Evolutionary conservation across 345 rosid genomes (phyloP).

Genomic region (Geranium brycei): DNA sequence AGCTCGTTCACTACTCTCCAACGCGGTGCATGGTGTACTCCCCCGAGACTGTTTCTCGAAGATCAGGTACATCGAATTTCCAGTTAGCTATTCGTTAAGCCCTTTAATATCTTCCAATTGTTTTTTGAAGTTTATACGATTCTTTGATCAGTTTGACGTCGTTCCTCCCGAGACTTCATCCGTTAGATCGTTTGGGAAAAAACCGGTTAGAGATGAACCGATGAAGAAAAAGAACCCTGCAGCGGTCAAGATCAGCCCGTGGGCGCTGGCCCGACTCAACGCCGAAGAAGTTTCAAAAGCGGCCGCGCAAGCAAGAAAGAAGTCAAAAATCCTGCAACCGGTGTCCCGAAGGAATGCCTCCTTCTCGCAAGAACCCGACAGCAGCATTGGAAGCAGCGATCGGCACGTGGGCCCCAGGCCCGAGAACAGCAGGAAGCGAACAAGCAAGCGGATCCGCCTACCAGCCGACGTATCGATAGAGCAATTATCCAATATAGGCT

Average conservation of each 20-base stretch:
- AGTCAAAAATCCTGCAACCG: slow-evolving; percentile 77
- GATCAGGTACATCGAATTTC: slow-evolving; percentile 53
- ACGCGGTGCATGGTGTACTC: slow-evolving; percentile 98
- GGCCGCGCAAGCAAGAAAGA: slow-evolving; percentile 92
- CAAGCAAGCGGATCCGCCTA: slow-evolving; percentile 52
- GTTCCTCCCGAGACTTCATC: slow-evolving; percentile 96
- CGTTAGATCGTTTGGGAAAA: slow-evolving; percentile 86
- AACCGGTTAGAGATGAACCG: slow-evolving; percentile 44
- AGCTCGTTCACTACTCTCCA: slow-evolving; percentile 90
- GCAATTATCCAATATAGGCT: slow-evolving; percentile 32
- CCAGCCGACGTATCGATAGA: slow-evolving; percentile 71
- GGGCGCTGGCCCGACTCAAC: slow-evolving; percentile 82
- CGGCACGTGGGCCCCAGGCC: slow-evolving; percentile 54
- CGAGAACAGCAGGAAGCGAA: slow-evolving; percentile 50
- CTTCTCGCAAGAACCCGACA: slow-evolving; percentile 39
- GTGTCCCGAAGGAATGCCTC: slow-evolving; percentile 44
- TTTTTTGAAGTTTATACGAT: not conserved
- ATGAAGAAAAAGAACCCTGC: slow-evolving; percentile 55
- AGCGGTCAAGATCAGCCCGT: slow-evolving; percentile 82
- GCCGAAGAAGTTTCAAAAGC: slow-evolving; percentile 92
- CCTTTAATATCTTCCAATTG: not conserved
- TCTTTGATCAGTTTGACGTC: slow-evolving; percentile 63
- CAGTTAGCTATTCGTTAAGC: too few species aligned
- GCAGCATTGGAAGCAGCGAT: slow-evolving; percentile 74
- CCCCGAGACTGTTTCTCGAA: slow-evolving; percentile 84